A percentile compares a stretch with the other conserved stretches of the same genome.
phyloP scores from a whole-genome alignment of 2,329 filamentous ascomycete genomes.

The Alternaria triticina region DNA sequence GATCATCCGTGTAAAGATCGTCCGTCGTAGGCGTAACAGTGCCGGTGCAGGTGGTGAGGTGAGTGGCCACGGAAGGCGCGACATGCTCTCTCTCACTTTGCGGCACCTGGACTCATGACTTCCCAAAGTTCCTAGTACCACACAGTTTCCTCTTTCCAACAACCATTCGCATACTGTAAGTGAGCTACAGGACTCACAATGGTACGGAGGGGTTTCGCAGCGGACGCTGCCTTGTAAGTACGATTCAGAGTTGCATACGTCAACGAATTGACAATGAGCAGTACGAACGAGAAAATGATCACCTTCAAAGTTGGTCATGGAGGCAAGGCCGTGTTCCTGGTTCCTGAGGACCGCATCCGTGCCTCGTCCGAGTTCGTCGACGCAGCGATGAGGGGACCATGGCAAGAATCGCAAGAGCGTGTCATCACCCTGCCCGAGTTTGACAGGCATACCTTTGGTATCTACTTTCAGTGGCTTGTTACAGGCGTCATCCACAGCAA shows the following conservation, averaged over 20 bases:
- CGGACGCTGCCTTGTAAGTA: not conserved
- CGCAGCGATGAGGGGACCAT: not conserved
- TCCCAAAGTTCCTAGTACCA: no score
- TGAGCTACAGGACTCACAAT: not conserved
- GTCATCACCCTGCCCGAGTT: not conserved
- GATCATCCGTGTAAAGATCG: not conserved
- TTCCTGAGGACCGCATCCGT: no score
- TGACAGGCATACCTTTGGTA: not conserved
- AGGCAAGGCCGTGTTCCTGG: no score
- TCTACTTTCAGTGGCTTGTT: not conserved
- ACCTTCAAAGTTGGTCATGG: no score
- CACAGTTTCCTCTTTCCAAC: not conserved
- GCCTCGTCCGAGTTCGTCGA: not conserved
- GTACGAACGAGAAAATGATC: no score
- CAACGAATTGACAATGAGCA: not conserved
- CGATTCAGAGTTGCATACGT: not conserved
- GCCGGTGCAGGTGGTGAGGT: not conserved
- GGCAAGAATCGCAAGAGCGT: not conserved
- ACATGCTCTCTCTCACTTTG: not conserved
- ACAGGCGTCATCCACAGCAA: not conserved
- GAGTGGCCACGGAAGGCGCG: not conserved
- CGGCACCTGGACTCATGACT: no score
- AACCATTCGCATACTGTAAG: not conserved
- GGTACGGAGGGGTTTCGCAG: not conserved
- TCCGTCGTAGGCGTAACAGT: not conserved